Evolutionary conservation across 148 eudicot genomes (phyloP).

Genomic region (Cornus controversa): DNA sequence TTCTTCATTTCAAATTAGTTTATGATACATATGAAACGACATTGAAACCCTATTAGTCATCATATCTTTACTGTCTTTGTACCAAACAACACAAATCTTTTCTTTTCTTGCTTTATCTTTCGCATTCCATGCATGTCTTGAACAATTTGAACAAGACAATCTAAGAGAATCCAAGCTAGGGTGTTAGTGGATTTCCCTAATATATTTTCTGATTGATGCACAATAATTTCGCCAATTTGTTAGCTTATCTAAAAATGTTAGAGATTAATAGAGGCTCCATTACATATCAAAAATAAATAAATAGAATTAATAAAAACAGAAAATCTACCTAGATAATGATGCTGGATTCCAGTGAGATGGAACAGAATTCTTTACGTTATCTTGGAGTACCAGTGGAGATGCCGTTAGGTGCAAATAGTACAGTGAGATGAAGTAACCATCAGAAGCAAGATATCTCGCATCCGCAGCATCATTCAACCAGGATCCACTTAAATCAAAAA

Average conservation of each 20-base stretch:
- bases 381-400: constrained; percentile 73
- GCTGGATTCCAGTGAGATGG: constrained; percentile 96
- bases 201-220: background rate
- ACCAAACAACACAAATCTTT: background rate
- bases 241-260: background rate
- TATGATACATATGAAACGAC: background rate
- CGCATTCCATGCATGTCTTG: background rate
- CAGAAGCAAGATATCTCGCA: constrained; percentile 80
- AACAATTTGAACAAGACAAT: background rate
- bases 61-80: background rate
- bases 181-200: background rate
- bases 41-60: background rate
- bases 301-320: background rate
- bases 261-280: background rate
- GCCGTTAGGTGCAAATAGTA: constrained; percentile 75
- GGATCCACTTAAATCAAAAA: constrained; percentile 74
- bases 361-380: constrained; percentile 82
- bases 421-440: constrained; percentile 86
- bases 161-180: too few species aligned
- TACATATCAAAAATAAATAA: background rate
- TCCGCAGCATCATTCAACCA: constrained; percentile 89
- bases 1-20: background rate
- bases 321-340: constrained; percentile 66
- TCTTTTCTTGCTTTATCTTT: too few species aligned
- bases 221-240: background rate